Evolutionary conservation across 2,329 filamentous ascomycete genomes (phyloP).

Genomic region (Falciphora oryzae): DNA sequence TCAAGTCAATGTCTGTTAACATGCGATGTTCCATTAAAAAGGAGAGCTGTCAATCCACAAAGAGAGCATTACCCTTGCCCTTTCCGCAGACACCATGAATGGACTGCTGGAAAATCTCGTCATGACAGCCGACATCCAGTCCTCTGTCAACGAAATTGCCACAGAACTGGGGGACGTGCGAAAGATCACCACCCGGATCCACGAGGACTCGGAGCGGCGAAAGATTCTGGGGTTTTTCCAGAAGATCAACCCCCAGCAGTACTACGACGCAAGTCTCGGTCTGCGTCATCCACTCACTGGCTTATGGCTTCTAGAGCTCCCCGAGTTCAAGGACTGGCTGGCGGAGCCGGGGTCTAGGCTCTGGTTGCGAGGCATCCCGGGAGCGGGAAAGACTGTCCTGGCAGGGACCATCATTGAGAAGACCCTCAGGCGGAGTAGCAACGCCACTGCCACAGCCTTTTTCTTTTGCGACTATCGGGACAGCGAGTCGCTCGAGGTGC

Average conservation of each 20-base stretch:
- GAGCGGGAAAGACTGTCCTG: not conserved
- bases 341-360: not conserved
- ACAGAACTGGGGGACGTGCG: not conserved
- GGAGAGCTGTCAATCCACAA: not conserved
- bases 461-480: conserved; percentile 5
- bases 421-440: not conserved
- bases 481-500: not conserved
- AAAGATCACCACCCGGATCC: not conserved
- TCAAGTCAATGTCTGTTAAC: no score
- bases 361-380: not conserved
- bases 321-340: conserved; percentile 3
- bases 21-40: no score
- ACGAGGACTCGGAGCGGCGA: not conserved
- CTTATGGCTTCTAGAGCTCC: not conserved
- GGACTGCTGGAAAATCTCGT: not conserved
- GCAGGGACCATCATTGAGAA: not conserved
- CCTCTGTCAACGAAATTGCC: not conserved
- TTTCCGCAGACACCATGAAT: not conserved
- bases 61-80: conserved; percentile 2
- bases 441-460: not conserved
- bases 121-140: not conserved
- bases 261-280: not conserved
- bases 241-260: not conserved
- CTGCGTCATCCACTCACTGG: conserved; percentile 1
- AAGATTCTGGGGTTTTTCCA: not conserved